Percentiles rank a stretch among this genome's conserved stretches.
Evolutionary conservation across 2,329 filamentous ascomycete species (phyloP).

Genomic region (Apiospora phragmitis): DNA sequence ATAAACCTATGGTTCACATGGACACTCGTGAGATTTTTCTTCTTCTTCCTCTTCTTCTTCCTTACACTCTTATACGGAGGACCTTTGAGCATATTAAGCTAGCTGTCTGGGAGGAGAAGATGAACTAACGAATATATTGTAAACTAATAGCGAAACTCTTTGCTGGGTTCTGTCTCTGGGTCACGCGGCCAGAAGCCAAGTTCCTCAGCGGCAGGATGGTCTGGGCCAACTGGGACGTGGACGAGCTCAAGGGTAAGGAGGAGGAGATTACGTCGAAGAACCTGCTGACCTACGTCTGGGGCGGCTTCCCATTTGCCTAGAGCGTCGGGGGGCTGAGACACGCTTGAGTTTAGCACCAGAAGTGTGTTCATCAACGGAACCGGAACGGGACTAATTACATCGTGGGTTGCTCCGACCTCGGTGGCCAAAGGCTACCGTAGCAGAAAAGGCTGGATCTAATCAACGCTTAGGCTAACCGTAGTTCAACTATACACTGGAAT

Average conservation of each 20-base stretch:
- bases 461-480: too few relatives aligned
- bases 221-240: background rate
- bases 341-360: too few relatives aligned
- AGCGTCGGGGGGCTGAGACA: accelerated
- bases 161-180: background rate
- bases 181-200: background rate
- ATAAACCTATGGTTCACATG: background rate
- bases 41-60: background rate
- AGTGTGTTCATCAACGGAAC: too few relatives aligned
- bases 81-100: too few relatives aligned
- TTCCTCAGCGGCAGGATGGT: background rate
- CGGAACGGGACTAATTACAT: too few relatives aligned
- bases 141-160: background rate
- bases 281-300: background rate
- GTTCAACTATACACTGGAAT: too few relatives aligned
- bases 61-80: too few relatives aligned
- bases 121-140: too few relatives aligned
- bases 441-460: too few relatives aligned
- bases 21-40: background rate
- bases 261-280: background rate
- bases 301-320: background rate
- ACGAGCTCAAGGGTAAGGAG: background rate
- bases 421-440: too few relatives aligned
- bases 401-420: too few relatives aligned
- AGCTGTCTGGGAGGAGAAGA: too few relatives aligned